Evolutionary conservation across 805 yeast genomes (phyloP).

Genomic region (Trichomonascus vanleenenianus): DNA sequence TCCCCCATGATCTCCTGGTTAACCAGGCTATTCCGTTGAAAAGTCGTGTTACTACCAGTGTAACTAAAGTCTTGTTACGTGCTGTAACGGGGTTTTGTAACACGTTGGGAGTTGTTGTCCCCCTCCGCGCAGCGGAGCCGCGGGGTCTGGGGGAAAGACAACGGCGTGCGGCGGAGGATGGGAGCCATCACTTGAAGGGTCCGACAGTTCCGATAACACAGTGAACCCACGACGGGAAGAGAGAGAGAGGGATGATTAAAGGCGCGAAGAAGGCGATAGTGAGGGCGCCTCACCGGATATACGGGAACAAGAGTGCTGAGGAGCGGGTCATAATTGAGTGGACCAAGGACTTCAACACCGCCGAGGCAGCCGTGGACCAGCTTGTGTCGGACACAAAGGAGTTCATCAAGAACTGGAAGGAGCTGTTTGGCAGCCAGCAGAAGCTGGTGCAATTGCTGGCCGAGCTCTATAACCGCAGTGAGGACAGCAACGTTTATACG

Average conservation of each 20-base stretch:
- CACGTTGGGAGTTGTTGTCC: no score
- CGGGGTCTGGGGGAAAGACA: no score
- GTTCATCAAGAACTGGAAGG: slow-evolving; percentile 21
- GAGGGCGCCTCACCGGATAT: slow-evolving; percentile 29
- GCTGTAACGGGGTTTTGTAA: no score
- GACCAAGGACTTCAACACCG: slow-evolving; percentile 28
- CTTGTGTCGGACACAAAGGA: slow-evolving; percentile 19
- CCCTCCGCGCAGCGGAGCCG: no score
- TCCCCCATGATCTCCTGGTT: no score
- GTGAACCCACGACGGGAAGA: no score
- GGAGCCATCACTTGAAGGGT: no score
- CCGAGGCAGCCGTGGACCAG: slow-evolving; percentile 25
- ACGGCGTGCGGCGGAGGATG: no score
- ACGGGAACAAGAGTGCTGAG: slow-evolving; percentile 29
- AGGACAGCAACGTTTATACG: slow-evolving; percentile 21
- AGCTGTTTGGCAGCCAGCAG: slow-evolving; percentile 15
- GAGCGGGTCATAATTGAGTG: slow-evolving; percentile 28
- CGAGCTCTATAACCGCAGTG: slow-evolving; percentile 22
- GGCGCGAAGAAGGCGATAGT: slow-evolving; percentile 31
- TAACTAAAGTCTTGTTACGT: no score
- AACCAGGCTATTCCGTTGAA: no score
- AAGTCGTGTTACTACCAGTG: no score
- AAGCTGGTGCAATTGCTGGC: slow-evolving; percentile 14
- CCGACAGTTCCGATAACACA: no score
- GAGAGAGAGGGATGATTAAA: slow-evolving; percentile 19